Evolutionary conservation across 2,329 filamentous ascomycete genomes (phyloP).

Genomic region (Lachnellula cervina): DNA sequence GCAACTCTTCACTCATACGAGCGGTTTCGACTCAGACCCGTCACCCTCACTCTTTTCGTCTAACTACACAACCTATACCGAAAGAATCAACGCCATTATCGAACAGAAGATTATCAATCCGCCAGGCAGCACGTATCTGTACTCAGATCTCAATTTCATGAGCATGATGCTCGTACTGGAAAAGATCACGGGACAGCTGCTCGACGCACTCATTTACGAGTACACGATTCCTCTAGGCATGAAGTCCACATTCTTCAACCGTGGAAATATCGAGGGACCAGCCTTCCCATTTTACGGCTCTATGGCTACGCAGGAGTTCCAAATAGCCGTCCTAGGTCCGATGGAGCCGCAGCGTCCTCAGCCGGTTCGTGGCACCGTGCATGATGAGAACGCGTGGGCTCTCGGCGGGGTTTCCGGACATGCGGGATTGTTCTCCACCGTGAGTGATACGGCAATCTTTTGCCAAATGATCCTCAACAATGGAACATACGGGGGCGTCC

Average conservation of each 20-base stretch:
- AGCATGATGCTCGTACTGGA: too few relatives aligned
- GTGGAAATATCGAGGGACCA: constrained; percentile 9
- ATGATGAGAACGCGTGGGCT: constrained; percentile 35
- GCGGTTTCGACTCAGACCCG: constrained; percentile 31
- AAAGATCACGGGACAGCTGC: too few relatives aligned
- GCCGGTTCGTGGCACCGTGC: constrained; percentile 36
- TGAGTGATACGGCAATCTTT: too few relatives aligned
- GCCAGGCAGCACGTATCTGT: constrained; percentile 30
- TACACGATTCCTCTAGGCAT: too few relatives aligned
- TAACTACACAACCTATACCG: constrained; percentile 24
- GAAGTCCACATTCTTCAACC: constrained; percentile 35
- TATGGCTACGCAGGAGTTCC: constrained; percentile 9
- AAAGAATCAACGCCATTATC: constrained; percentile 27
- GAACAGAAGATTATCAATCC: constrained; percentile 23
- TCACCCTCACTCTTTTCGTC: constrained; percentile 19
- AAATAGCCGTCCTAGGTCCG: background rate
- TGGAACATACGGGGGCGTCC: constrained; percentile 31
- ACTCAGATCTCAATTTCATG: constrained; percentile 7
- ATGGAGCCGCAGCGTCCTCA: constrained; percentile 33
- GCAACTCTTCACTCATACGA: constrained; percentile 33
- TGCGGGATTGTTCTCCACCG: constrained; percentile 30
- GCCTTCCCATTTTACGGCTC: too few relatives aligned
- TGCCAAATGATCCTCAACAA: too few relatives aligned
- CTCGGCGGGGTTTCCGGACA: constrained; percentile 34
- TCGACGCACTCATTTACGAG: too few relatives aligned